Base-by-base conservation (phyloP, 1,284 basidiomycete species). In the Leccinum pallidistipes region DNA sequence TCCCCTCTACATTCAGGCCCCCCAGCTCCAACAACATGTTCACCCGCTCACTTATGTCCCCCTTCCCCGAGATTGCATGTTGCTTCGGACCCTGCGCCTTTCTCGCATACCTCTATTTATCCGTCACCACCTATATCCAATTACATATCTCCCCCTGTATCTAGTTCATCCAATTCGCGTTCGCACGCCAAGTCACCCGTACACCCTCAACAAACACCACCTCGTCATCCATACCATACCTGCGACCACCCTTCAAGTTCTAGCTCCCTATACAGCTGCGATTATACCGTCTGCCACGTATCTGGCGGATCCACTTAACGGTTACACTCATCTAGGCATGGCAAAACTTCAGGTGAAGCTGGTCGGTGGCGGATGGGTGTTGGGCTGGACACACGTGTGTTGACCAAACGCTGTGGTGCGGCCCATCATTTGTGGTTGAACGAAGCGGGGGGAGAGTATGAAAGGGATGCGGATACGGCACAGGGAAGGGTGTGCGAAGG, bases 331-430 rank as follows among this genome's bases (percentile, higher is more conserved):
- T 63, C 78, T 88, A 14, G 87, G 88, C 16, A 83, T 88, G 79
- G 90, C 88, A 40, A 89, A 88, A 66, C 87, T 86, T 0, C 89
- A 88, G 66, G 95, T 97, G 0, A 90, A 93, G 63, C 81, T 92
- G 7, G 74, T 98, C 1, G 91, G 91, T 0, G 87, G 88, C 0
- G 94, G 93, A 0, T 80, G 96, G 63, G 89, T 64, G 75, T 97
- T 12, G 90, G 91, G 3, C 79, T 98, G 38, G 96, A 98, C 68
- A 84, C 91, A 0, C 79, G 96, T 14, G 80, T 98, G 96, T 74
- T 83, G 90, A 65, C 95, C 95, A 8, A 98, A 98, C 69, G 93
- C 90, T 0, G 91, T 96, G 3, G 74, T 98, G 11, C 80, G 92
- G 1, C 94, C 94, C 0, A 81, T 95, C 34, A 73, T 95, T 18